Evolutionary conservation across 2,329 filamentous ascomycete genomes (phyloP).

Genomic region (Fusarium tricinctum): DNA sequence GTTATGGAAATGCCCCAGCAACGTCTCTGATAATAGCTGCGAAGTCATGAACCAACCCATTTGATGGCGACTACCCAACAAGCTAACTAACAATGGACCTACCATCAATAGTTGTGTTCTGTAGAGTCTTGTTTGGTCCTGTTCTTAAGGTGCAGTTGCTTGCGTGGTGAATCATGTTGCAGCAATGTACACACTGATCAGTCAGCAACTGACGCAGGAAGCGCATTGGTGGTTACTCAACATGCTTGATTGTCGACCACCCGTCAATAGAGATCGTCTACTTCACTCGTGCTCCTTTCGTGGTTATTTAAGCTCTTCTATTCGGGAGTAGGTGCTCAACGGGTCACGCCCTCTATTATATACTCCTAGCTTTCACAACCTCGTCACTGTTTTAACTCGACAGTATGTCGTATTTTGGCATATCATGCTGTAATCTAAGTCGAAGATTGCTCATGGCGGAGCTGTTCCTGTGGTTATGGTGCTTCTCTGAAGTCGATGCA

Average conservation of each 20-base stretch:
- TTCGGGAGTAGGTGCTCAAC: no score
- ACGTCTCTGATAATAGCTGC: slow-evolving; percentile 14
- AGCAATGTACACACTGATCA: neutral
- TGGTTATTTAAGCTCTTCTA: neutral
- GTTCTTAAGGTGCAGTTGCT: slow-evolving; percentile 1
- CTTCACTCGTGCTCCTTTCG: neutral
- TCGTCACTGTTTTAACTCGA: neutral
- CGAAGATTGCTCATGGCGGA: neutral
- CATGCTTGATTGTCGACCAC: neutral
- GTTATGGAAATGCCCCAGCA: neutral
- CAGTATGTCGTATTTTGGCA: neutral
- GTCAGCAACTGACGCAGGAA: neutral
- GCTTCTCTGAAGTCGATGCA: neutral
- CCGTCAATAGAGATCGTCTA: neutral
- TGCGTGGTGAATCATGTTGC: neutral
- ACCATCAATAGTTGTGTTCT: neutral
- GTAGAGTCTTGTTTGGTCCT: neutral
- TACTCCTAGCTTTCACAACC: neutral
- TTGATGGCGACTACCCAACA: neutral
- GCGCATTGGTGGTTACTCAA: neutral
- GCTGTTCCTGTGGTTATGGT: neutral
- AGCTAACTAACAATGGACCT: neutral
- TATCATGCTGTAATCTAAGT: neutral
- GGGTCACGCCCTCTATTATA: neutral
- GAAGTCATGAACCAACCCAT: neutral